Percentiles rank a stretch among this genome's conserved stretches.
Conservation (phyloP, 73 alveolate genomes). For the Chromera velia region DNA sequence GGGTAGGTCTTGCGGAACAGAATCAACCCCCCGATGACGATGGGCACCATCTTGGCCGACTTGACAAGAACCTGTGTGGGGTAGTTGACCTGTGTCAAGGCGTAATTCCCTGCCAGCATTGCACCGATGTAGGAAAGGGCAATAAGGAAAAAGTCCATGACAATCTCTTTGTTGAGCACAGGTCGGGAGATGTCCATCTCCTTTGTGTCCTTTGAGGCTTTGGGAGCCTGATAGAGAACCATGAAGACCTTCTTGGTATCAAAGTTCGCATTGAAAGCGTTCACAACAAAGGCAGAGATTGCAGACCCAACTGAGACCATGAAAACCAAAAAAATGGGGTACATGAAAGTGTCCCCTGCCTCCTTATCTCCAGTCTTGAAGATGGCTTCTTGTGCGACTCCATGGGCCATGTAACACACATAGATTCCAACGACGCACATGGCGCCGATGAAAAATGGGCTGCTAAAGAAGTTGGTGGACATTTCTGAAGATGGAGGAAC, state of each 20-base stretch:
- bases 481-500: too few relatives aligned
- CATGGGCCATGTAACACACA: background rate
- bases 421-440: background rate
- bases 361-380: background rate
- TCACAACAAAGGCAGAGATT: background rate
- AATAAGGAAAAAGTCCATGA: background rate
- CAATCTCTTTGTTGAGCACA: background rate
- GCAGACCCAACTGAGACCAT: too few relatives aligned
- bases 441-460: too few relatives aligned
- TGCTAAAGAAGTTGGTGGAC: too few relatives aligned
- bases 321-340: background rate
- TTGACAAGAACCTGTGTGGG: background rate
- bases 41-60: background rate
- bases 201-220: too few relatives aligned
- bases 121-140: background rate
- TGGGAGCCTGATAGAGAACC: too few relatives aligned
- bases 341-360: background rate
- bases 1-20: background rate
- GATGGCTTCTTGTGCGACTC: background rate
- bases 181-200: background rate
- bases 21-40: background rate
- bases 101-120: background rate
- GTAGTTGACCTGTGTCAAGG: background rate
- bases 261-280: background rate
- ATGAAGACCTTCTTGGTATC: background rate